Evolutionary conservation across 257 asterid species (phyloP), one percentile per base, ranked within the genome.

Genomic region (Penstemon newberryi): DNA sequence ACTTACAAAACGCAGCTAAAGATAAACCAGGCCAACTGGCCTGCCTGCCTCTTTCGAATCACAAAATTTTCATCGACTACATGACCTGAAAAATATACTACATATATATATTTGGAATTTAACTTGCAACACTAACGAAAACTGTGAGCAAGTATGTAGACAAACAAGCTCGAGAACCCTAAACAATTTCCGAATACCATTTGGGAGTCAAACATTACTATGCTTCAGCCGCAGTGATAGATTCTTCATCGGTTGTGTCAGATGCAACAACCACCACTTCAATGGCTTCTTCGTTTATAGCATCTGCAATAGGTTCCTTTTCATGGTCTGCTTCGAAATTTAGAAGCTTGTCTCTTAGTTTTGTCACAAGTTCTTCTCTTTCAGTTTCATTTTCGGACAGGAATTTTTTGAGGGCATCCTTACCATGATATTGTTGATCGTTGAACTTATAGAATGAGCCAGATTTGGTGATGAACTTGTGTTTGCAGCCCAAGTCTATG

Each of bases 401-500:
- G 82, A 79, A 82, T 51, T 9, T 69, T 79, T 87, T 93, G 69
- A 84, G 39, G 60, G 82, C 87, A 13, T 90, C 99, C 81, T 74
- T 87, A 11, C 98, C 96, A 3, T 65, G 87, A 61, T 82, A 44
- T n/a, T 7, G 60, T 70, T 59, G 76, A 49, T 51, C 80, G 36
- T 82, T 71, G 75, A 90, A 50, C 49, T 81, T 45, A 61, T 55
- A 80, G 69, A 63, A 76, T 9, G 76, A 67, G 10, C 76, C 83
- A 11, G 61, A 41, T 70, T 84, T 88, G 39, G 70, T 65, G 44
- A 92, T 78, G 65, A 92, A 71, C 72, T 88, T 88, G 83, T 88
- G 78, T 70, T 88, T 92, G 84, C 81, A 66, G 37, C 96, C 98
- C 70, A 90, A 74, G 3, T 88, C 91, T 43, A 92, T 83, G 70